phyloP scores from a whole-genome alignment of 345 rosid species.

The Viola odorata region DNA sequence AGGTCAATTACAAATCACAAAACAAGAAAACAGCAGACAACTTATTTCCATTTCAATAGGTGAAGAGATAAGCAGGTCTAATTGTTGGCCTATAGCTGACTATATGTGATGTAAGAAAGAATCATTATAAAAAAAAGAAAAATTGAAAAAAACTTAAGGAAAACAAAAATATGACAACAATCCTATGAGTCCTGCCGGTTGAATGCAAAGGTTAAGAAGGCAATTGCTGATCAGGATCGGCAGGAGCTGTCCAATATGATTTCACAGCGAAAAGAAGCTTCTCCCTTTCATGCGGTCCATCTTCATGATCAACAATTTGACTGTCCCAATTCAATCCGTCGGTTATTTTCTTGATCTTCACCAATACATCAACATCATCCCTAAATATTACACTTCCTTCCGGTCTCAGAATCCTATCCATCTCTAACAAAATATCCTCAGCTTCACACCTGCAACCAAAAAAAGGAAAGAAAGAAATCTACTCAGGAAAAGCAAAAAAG shows the following conservation, averaged over 20 bases:
- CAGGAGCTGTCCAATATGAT: constrained; percentile 41
- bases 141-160: no score
- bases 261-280: constrained; percentile 62
- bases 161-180: background rate
- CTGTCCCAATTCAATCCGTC: constrained; percentile 50
- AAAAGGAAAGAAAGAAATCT: background rate
- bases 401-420: constrained; percentile 61
- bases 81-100: background rate
- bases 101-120: background rate
- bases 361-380: constrained; percentile 50
- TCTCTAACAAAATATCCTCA: constrained; percentile 55
- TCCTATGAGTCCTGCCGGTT: no score
- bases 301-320: constrained; percentile 54
- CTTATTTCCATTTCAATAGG: background rate
- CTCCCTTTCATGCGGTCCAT: constrained; percentile 50
- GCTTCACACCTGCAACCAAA: constrained; percentile 35
- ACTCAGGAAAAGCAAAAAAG: background rate
- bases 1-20: no score
- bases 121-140: background rate
- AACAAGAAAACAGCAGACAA: no score
- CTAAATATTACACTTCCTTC: constrained; percentile 57
- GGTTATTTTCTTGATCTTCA: constrained; percentile 44
- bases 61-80: background rate
- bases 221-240: constrained; percentile 13
- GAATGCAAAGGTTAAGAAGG: constrained; percentile 11